These are phyloP conservation scores for Omphalotus guepiniiformis DNA, from an alignment of 768 basidiomycete genomes.

Conservation along the genomic window DNA sequence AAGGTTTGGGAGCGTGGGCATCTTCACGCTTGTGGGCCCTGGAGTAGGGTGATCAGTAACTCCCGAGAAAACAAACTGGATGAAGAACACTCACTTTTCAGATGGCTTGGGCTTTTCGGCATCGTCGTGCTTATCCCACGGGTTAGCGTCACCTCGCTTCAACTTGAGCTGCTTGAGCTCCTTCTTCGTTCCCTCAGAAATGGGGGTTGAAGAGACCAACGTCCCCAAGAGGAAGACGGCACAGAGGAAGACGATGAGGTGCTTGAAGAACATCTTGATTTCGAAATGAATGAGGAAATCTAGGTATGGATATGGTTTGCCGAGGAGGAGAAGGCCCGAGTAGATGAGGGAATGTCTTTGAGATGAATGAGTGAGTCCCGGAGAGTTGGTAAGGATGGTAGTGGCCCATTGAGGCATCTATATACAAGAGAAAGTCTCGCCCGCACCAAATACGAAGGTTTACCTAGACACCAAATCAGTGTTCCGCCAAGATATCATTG, in stretches of 20 bases:
- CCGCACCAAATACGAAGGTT: too few relatives aligned
- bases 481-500: too few relatives aligned
- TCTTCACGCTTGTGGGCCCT: conserved; percentile 9
- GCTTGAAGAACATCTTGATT: conserved; percentile 16
- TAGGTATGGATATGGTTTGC: too few relatives aligned
- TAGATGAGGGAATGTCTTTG: too few relatives aligned
- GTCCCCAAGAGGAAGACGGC: conserved; percentile 20
- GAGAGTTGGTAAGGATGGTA: too few relatives aligned
- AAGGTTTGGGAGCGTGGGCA: neutral
- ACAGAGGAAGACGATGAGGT: conserved; percentile 18
- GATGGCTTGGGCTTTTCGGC: conserved; percentile 10
- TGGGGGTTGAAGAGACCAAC: conserved; percentile 17
- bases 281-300: too few relatives aligned
- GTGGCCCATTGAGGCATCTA: too few relatives aligned
- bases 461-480: too few relatives aligned
- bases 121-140: conserved; percentile 8
- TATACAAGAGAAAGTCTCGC: too few relatives aligned
- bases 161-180: conserved; percentile 23
- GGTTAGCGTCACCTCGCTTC: conserved; percentile 18
- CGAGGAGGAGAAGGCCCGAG: too few relatives aligned
- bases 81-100: conserved; percentile 8
- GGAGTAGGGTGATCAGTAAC: too few relatives aligned
- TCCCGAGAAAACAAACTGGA: conserved; percentile 1
- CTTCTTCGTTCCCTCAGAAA: conserved; percentile 12
- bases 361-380: too few relatives aligned